A percentile compares a stretch with the other conserved stretches of the same genome.
These are phyloP conservation scores for Termitomyces titanicus DNA, from an alignment of 768 basidiomycete genomes.

Conservation along the genomic window DNA sequence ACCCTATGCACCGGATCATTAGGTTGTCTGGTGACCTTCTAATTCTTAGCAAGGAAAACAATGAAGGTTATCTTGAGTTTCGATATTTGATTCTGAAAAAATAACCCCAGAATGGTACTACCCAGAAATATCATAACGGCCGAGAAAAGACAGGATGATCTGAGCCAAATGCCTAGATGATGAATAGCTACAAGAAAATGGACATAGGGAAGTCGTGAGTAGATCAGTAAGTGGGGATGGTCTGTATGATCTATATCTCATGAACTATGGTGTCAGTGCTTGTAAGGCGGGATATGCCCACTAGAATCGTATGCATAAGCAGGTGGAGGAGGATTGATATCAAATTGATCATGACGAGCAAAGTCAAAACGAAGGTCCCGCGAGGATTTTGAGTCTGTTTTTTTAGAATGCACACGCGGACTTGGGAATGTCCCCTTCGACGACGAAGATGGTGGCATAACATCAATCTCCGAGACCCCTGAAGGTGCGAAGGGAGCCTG, in stretches of 20 bases:
- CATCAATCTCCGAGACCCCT: slow-evolving; percentile 35
- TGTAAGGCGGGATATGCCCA: slow-evolving; percentile 1
- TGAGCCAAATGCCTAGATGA: no score
- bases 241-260: background rate
- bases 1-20: background rate
- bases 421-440: slow-evolving; percentile 6
- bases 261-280: background rate
- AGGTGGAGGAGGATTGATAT: slow-evolving; percentile 23
- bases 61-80: background rate
- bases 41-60: background rate
- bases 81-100: background rate
- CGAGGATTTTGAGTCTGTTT: slow-evolving; percentile 17
- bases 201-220: no score
- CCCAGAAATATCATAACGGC: no score
- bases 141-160: background rate
- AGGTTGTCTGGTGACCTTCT: background rate
- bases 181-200: background rate
- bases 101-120: background rate
- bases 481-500: slow-evolving; percentile 35
- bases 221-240: background rate
- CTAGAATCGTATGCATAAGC: slow-evolving; percentile 19
- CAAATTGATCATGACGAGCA: slow-evolving; percentile 17
- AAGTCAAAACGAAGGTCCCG: slow-evolving; percentile 10
- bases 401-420: slow-evolving; percentile 11
- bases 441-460: slow-evolving; percentile 24